These are phyloP conservation scores for Nicotiana tabacum DNA, from an alignment of 257 asterid species.

Conservation along the genomic window DNA sequence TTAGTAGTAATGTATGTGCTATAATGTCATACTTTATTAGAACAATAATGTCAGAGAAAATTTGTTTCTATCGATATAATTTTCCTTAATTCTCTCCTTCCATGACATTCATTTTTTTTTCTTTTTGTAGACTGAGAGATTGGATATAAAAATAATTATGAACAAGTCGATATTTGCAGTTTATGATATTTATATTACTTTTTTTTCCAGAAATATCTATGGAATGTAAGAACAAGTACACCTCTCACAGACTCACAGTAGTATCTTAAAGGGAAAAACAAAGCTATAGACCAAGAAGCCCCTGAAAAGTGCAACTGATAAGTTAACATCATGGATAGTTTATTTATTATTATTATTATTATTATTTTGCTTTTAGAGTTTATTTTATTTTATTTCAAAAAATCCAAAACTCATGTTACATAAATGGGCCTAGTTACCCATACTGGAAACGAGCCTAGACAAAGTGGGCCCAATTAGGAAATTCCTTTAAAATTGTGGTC, in stretches of 20 bases:
- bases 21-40: neutral
- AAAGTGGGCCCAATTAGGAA: neutral
- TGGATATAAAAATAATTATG: too few species aligned
- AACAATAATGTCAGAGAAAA: neutral
- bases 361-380: neutral
- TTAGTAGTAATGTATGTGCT: neutral
- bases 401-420: neutral
- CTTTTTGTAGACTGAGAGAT: too few species aligned
- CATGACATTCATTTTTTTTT: too few species aligned
- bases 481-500: neutral
- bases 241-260: neutral
- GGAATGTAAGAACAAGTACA: neutral
- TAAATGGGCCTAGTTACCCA: neutral
- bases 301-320: neutral
- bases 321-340: neutral
- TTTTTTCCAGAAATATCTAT: neutral
- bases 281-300: neutral
- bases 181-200: neutral
- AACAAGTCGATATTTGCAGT: neutral
- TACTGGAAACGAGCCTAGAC: neutral
- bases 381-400: neutral
- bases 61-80: neutral
- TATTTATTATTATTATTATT: too few species aligned
- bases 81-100: too few species aligned
- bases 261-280: neutral